Evolutionary conservation across 1,284 basidiomycete species (phyloP), one percentile per base, ranked within the genome.

Genomic region (Erythrobasidium hasegawianum): DNA sequence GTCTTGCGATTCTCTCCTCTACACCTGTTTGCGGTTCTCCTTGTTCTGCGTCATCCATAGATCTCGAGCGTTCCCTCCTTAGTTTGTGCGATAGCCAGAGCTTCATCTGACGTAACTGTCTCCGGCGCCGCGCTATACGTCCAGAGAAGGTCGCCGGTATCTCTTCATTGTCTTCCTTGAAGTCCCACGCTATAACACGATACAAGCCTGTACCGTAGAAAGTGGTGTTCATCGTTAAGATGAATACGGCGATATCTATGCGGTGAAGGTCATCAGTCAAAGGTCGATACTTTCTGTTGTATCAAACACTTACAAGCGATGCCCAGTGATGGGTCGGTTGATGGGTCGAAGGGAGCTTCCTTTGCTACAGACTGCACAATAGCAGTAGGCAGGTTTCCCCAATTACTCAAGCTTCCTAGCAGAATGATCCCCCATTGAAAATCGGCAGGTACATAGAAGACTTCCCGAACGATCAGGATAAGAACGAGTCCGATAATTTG

Each of bases 401-500:
- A 69, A 45, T 68, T 59, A 29, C 52, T 68, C 39, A 55, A 5
- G 5, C 33, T 5, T 11, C 33, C 33, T 11, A 33, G 4, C 5
- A 33, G 5, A 4, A 33, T 4, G 33, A 33, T 5, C 5, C 33
- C 69, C 64, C 54, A 68, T 22, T 60, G 57, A 27, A 70, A 71
- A 45, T 68, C 52, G 11, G n/a, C 45, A 4, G 68, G 68, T 3
- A 71, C 66, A 45, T 68, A 71, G 43, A 68, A 70, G 43, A 71
- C 24, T 53, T 69, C 59, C 9, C 66, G 41, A 11, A 68, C 39
- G 18, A 69, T 43, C n/a, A 68, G 33, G 2, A 52, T 58, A 20
- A 68, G 22, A 22, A 50, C 43, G 14, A 64, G 54, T 13, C 67
- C 67, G 57, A 61, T 55, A 40, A 62, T 38, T 9, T 57, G 11